Evolutionary conservation across 805 yeast species (phyloP), one percentile per base, ranked within the genome.

Genomic region (Nakazawaea ernobii): DNA sequence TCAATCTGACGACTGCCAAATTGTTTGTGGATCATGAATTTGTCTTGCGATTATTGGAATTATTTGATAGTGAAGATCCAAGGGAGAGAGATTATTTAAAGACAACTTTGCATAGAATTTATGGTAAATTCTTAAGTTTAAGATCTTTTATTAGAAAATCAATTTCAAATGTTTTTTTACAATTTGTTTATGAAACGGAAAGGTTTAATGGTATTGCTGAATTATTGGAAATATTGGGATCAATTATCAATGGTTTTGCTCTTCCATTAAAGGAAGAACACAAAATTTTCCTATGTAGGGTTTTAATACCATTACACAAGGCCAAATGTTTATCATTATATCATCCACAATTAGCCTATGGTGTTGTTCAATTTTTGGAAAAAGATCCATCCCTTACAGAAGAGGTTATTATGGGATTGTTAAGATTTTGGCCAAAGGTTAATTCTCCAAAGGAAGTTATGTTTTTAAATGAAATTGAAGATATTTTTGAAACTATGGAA

Each of bases 191-290:
- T 68, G 99, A 94, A 66, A 91, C 98, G 10, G 96, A 88, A 59
- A 75, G 96, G 58, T 94, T 92, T 65, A 92, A 94, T 62, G 99
- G 99, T 54, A 82, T 94, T 49, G 95, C 95, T 8, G 99, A 94
- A 69, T 74, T 94, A 52, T 75, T 94, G 55, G 99, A 94, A 67
- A 94, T 94, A 49, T 75, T 94, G 54, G 99, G 99, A 8, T 86
- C 96, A 15, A 94, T 94, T 59, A 94, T 94, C 61, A 94, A 94
- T 67, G 99, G 99, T 11, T 94, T 94, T 72, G 99, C 99, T 2
- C 74, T 94, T 53, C 99, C 99, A 5, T 76, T 94, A 58, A 94
- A 94, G 63, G 98, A 94, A 58, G 99, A 94, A 66, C 99, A 94
- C 67, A 94, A 94, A 66, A 81, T 87, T 11, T 94, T 94, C 58